Conservation (phyloP, 2,329 filamentous ascomycete species). For the Arthrinium puccinioides region DNA sequence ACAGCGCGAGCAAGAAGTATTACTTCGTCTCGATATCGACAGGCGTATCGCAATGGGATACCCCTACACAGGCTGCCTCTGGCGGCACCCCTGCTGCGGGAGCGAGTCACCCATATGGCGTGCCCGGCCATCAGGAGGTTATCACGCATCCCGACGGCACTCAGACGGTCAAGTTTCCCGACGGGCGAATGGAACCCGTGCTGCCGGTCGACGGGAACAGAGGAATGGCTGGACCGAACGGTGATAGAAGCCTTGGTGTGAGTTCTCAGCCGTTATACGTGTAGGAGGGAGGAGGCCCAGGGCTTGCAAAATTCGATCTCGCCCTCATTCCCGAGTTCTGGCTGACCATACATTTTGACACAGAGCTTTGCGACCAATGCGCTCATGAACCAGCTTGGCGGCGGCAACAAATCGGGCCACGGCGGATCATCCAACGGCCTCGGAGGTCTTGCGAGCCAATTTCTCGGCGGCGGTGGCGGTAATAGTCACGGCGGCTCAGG, state of each 20-base stretch:
- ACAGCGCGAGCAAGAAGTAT: conserved; percentile 56
- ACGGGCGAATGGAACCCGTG: conserved; percentile 54
- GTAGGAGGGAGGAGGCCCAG: no score
- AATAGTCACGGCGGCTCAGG: conserved; percentile 14
- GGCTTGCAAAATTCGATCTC: no score
- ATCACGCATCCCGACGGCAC: conserved; percentile 57
- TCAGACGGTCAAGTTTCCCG: conserved; percentile 53
- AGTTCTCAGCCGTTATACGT: conserved; percentile 30
- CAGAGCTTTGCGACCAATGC: conserved; percentile 56
- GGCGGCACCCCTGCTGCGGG: conserved; percentile 51
- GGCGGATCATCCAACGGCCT: conserved; percentile 29
- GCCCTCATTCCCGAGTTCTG: no score
- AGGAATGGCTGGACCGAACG: conserved; percentile 42
- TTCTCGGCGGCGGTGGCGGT: conserved; percentile 23
- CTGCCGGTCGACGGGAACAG: conserved; percentile 41
- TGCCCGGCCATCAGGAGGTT: conserved; percentile 41
- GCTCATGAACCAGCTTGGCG: conserved; percentile 38
- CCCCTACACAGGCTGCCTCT: conserved; percentile 56
- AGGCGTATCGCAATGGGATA: conserved; percentile 68
- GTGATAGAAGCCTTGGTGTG: conserved; percentile 61
- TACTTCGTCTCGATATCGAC: conserved; percentile 69
- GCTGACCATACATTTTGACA: no score
- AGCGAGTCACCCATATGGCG: conserved; percentile 56
- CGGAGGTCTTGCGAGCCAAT: conserved; percentile 38
- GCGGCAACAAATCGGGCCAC: conserved; percentile 25